Evolutionary conservation across 2,329 filamentous ascomycete genomes (phyloP).

Genomic region (Fusarium graminum): DNA sequence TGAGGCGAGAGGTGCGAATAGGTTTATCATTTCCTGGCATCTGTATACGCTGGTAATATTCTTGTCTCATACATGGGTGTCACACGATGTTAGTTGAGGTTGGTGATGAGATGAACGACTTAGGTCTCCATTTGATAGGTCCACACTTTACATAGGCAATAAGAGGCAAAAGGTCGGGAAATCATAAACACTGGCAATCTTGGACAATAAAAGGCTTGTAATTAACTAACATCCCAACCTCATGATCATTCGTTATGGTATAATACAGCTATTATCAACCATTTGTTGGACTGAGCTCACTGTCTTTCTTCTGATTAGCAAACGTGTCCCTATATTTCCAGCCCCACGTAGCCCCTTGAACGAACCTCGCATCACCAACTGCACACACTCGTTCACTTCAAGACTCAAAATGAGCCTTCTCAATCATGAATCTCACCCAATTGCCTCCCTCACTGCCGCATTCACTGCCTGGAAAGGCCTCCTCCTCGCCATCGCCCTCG

Average conservation of each 20-base stretch:
- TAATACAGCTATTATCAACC: neutral
- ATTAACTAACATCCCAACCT: too few species aligned
- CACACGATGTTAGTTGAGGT: neutral
- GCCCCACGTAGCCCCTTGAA: slow-evolving; percentile 27
- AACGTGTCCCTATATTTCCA: slow-evolving; percentile 32
- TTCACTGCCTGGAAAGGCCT: slow-evolving; percentile 77
- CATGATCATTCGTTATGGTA: neutral
- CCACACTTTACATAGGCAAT: too few species aligned
- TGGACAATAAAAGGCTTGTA: neutral
- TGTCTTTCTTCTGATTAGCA: neutral
- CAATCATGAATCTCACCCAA: slow-evolving; percentile 35
- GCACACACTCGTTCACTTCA: slow-evolving; percentile 5
- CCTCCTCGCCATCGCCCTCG: slow-evolving; percentile 71
- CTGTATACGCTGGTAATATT: neutral
- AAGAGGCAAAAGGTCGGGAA: neutral
- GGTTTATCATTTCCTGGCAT: neutral
- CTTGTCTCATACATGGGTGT: neutral
- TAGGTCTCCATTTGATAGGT: too few species aligned
- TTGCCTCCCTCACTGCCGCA: slow-evolving; percentile 45
- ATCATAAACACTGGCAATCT: neutral
- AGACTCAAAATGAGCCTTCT: slow-evolving; percentile 34
- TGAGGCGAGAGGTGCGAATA: neutral
- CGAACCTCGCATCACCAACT: slow-evolving; percentile 22
- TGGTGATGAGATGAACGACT: neutral
- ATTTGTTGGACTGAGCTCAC: neutral